Conservation (phyloP, 495 filamentous ascomycete genomes). For the Xylaria flabelliformis region DNA sequence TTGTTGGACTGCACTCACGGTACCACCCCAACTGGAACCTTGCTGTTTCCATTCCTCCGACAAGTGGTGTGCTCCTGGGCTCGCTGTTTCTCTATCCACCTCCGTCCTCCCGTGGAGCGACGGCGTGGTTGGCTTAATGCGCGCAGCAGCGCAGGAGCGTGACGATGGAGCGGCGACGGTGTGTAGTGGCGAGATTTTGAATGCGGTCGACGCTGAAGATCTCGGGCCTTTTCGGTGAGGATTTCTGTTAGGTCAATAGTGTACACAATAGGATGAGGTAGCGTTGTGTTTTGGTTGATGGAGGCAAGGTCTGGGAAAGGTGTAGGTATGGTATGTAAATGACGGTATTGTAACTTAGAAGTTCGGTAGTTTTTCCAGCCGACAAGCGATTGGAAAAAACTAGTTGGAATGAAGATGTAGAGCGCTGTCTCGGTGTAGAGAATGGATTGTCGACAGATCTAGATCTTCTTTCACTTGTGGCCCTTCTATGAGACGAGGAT, state of each 20-base stretch:
- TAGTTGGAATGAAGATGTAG: slow-evolving; percentile 35
- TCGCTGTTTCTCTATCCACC: slow-evolving; percentile 39
- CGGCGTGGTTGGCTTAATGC: slow-evolving; percentile 38
- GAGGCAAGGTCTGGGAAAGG: slow-evolving; percentile 15
- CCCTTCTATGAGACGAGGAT: slow-evolving; percentile 32
- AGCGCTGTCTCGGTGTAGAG: slow-evolving; percentile 30
- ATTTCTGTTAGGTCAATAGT: slow-evolving; percentile 38
- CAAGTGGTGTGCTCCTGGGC: neutral
- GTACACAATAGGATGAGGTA: slow-evolving; percentile 14
- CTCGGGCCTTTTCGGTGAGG: slow-evolving; percentile 27
- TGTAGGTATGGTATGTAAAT: slow-evolving; percentile 21
- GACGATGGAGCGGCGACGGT: slow-evolving; percentile 25
- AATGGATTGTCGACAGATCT: slow-evolving; percentile 37
- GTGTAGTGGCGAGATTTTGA: slow-evolving; percentile 34
- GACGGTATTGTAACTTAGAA: slow-evolving; percentile 41
- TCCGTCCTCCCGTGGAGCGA: slow-evolving; percentile 51
- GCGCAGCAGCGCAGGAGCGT: slow-evolving; percentile 40
- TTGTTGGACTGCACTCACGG: slow-evolving; percentile 42
- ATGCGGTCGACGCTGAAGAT: slow-evolving; percentile 38
- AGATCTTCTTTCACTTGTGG: slow-evolving; percentile 33
- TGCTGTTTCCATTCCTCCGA: slow-evolving; percentile 36
- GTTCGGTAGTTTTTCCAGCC: slow-evolving; percentile 34
- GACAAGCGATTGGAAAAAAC: slow-evolving; percentile 20
- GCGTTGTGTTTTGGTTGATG: slow-evolving; percentile 19
- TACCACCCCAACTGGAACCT: slow-evolving; percentile 55